Conservation (phyloP, 345 rosid genomes). For the Bruguiera parviflora region DNA sequence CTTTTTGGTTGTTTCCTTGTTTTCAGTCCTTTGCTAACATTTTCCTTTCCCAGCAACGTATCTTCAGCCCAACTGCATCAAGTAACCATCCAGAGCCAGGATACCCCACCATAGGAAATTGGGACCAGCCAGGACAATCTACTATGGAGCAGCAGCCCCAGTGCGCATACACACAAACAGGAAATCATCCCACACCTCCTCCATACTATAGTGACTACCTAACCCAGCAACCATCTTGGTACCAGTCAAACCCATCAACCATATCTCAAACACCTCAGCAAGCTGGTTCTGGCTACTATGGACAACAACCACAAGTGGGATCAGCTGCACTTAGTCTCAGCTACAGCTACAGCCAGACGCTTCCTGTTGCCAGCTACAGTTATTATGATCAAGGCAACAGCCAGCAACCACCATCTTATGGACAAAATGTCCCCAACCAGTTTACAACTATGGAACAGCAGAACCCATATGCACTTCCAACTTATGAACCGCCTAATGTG, state of each 20-base stretch:
- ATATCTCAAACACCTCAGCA: conserved; percentile 17
- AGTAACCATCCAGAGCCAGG: conserved; percentile 10
- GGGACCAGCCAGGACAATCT: conserved; percentile 20
- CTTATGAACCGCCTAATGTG: conserved; percentile 6
- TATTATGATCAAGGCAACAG: conserved; percentile 12
- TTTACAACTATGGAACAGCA: conserved; percentile 16
- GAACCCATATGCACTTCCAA: conserved; percentile 9
- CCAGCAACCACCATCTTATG: conserved; percentile 19
- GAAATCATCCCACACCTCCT: conserved; percentile 6
- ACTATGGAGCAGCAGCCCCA: conserved; percentile 19
- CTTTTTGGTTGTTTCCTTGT: neutral
- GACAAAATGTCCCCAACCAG: conserved; percentile 9
- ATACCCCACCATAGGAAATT: conserved; percentile 10
- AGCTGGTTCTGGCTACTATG: conserved; percentile 24
- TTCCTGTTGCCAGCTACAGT: neutral
- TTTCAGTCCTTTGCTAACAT: neutral
- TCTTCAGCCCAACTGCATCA: conserved; percentile 9
- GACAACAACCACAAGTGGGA: conserved; percentile 20
- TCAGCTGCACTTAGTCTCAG: conserved; percentile 14
- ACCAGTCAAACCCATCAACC: conserved; percentile 17
- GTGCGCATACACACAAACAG: conserved; percentile 19
- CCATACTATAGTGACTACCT: conserved; percentile 16
- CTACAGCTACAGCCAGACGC: conserved; percentile 13
- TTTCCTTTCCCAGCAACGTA: conserved; percentile 15
- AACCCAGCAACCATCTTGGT: conserved; percentile 17